These are phyloP conservation scores for Linderniella brevidens DNA, from an alignment of 257 asterid genomes.

Conservation along the genomic window DNA sequence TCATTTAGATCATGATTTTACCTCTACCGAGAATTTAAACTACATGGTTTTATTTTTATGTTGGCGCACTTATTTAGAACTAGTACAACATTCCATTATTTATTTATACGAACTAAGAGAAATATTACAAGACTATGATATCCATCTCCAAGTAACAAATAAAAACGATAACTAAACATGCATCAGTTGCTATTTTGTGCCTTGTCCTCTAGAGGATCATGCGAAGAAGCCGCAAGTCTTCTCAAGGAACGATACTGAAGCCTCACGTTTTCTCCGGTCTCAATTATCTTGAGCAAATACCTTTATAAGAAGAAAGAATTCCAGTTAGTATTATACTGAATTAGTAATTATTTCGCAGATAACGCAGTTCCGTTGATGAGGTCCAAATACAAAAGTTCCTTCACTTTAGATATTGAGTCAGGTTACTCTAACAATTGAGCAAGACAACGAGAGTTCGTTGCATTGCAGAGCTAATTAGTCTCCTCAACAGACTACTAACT, in stretches of 20 bases:
- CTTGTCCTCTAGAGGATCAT: slow-evolving; percentile 37
- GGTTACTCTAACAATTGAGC: not conserved
- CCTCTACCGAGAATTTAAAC: no score
- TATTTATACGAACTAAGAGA: no score
- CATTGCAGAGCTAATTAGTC: not conserved
- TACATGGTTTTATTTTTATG: no score
- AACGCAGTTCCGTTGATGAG: no score
- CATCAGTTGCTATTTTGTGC: slow-evolving; percentile 46
- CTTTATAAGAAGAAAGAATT: slow-evolving; percentile 17
- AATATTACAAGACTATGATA: no score
- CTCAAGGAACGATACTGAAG: slow-evolving; percentile 82
- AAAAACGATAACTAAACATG: no score
- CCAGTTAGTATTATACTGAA: not conserved
- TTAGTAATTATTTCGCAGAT: not conserved
- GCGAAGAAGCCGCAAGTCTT: slow-evolving; percentile 32
- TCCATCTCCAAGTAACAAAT: no score
- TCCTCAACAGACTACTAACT: slow-evolving; percentile 15
- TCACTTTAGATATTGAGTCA: no score
- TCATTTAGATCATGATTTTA: no score
- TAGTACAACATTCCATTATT: no score
- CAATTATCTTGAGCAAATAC: slow-evolving; percentile 79
- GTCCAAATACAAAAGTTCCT: no score
- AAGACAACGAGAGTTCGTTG: slow-evolving; percentile 1
- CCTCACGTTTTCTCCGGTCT: slow-evolving; percentile 76
- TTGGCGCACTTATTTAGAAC: no score